Evolutionary conservation across 257 asterid species (phyloP), one percentile per base, ranked within the genome.

Genomic region (Craterostigma plantagineum): DNA sequence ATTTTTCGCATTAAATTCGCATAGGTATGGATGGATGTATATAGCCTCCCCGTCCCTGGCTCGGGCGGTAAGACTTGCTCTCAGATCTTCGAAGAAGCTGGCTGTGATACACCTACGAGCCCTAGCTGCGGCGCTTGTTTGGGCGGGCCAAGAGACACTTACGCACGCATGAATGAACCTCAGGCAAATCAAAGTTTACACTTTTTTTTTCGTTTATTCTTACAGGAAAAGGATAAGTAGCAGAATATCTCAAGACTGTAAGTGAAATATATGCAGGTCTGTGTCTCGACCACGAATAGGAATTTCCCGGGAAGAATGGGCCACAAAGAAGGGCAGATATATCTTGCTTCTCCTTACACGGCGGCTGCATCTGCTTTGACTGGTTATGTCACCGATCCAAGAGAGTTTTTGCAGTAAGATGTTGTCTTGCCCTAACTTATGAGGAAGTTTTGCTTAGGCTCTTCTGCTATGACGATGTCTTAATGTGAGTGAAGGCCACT

Each of bases 21-120:
- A 23, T 66, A 87, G 98, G 94, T 87, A 13, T 37, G 95, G 98
- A 82, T 82, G 98, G 95, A 87, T 12, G 55, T 87, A 42, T 87
- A 82, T 50, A 71, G 75, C 60, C 85, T 79, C 57, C 81, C 82
- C 1, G 95, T 87, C 50, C 97, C 93, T 13, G 95, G 92, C 49
- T 68, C 95, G 0, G 92, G 91, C 7, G 95, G 97, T 36, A 79
- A 76, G 63, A 81, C 95, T 9, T 82, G 98, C 62, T 77, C 98
- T 3, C 95, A 83, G 71, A 83, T 83, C 54, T 90, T 90, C 58
- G 98, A 83, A 58, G 98, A 90, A 66, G 98, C 93, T 15, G 98
- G 98, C 27, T 90, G 98, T 16, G 98, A 90, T 63, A 90, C 98
- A 4, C 98, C 98, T 34, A 61, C 98, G 18, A 83, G 98, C 72